phyloP scores from a whole-genome alignment of 257 asterid species.

The Nicotiana attenuata region DNA sequence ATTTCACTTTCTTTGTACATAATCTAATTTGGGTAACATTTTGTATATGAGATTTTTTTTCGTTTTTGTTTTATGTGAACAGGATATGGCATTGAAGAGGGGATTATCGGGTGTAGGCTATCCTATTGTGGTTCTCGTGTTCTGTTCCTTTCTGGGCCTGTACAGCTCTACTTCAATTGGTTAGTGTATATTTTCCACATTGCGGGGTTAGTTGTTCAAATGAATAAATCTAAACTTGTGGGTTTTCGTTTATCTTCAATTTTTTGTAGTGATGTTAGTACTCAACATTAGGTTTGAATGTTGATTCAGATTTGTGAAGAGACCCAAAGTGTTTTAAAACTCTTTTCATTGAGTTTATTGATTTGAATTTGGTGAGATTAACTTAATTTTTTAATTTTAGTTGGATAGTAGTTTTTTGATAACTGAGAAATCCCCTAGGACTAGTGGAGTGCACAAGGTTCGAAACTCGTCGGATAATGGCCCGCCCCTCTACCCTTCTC shows the following conservation, averaged over 20 bases:
- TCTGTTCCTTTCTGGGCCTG: slow-evolving; percentile 31
- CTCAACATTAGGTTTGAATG: not conserved
- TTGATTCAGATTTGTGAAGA: not conserved
- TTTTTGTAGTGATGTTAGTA: not conserved
- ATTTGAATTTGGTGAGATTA: not conserved
- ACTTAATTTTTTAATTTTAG: not conserved
- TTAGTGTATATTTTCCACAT: slow-evolving; percentile 19
- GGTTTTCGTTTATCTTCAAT: not conserved
- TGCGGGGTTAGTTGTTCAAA: not conserved
- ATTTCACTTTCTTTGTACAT: not conserved
- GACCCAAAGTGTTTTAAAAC: not conserved
- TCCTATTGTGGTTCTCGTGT: slow-evolving; percentile 16
- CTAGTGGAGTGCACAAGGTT: too few species aligned
- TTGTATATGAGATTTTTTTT: not conserved
- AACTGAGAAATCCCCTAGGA: too few species aligned
- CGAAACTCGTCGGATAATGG: too few species aligned
- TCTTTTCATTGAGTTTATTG: not conserved
- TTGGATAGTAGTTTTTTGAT: too few species aligned
- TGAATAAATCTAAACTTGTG: not conserved
- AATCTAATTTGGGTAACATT: not conserved
- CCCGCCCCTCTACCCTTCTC: too few species aligned
- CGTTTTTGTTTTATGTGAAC: not conserved
- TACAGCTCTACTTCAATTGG: slow-evolving; percentile 34
- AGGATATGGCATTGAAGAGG: slow-evolving; percentile 15
- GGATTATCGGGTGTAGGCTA: slow-evolving; percentile 17